Percentiles rank a stretch among this genome's conserved stretches.
These are phyloP conservation scores for Clausena lansium DNA, from an alignment of 345 rosid species.

Conservation along the genomic window DNA sequence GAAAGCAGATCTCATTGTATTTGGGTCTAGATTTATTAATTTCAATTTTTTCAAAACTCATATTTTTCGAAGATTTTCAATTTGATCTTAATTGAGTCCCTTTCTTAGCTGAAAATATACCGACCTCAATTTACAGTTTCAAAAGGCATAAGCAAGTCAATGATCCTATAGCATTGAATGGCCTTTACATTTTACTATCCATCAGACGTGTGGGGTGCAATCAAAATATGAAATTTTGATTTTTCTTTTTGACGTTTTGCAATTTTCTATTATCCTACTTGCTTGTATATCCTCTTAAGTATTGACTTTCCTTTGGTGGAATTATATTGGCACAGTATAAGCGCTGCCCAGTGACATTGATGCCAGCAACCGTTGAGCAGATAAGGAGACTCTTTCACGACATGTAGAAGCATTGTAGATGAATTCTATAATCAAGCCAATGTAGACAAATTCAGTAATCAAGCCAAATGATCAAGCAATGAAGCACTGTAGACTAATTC, in stretches of 20 bases:
- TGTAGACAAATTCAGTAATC: neutral
- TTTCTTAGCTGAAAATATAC: neutral
- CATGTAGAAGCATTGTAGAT: conserved; percentile 36
- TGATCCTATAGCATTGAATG: neutral
- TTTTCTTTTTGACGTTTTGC: neutral
- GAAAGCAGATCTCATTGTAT: neutral
- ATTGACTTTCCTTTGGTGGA: neutral
- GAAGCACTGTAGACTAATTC: neutral
- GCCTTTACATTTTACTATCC: neutral
- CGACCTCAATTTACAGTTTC: neutral
- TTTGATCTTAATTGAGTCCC: neutral
- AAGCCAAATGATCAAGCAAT: neutral
- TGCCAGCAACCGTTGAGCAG: conserved; percentile 74
- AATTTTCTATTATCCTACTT: conserved; percentile 5
- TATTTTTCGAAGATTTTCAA: neutral
- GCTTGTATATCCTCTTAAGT: neutral
- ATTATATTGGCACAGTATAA: conserved; percentile 55
- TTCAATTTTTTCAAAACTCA: neutral
- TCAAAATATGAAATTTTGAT: neutral
- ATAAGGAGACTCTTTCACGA: conserved; percentile 94
- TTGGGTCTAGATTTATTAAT: neutral
- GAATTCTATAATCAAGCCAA: too few relatives aligned
- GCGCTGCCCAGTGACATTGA: conserved; percentile 86
- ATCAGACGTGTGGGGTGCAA: neutral
- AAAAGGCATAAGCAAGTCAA: neutral